Evolutionary conservation across 1,284 basidiomycete genomes (phyloP).

Genomic region (Puccinia horiana): DNA sequence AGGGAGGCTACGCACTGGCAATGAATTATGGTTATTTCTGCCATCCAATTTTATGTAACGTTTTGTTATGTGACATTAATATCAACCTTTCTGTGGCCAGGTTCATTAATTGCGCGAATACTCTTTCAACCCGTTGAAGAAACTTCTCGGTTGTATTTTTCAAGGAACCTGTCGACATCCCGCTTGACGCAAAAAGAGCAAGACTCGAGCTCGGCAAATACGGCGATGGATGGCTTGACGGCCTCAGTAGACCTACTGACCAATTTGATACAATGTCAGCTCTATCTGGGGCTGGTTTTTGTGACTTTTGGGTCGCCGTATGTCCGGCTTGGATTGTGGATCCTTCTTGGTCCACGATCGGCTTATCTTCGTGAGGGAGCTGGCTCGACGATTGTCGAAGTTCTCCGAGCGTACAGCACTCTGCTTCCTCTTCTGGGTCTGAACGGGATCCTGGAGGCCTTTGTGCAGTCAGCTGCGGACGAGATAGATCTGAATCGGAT

Average conservation of each 20-base stretch:
- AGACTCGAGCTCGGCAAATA: constrained; percentile 28
- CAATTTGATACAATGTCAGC: constrained; percentile 70
- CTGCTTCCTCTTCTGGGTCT: constrained; percentile 80
- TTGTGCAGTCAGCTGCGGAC: constrained; percentile 75
- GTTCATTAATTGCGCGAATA: constrained; percentile 84
- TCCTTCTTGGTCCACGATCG: constrained; percentile 64
- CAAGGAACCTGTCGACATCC: constrained; percentile 64
- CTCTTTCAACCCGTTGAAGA: constrained; percentile 92
- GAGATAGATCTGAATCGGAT: constrained; percentile 68
- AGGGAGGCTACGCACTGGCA: constrained; percentile 90
- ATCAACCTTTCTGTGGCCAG: constrained; percentile 61
- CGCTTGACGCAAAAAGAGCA: constrained; percentile 43
- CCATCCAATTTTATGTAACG: background rate
- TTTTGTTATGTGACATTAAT: background rate
- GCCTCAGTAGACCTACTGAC: constrained; percentile 56
- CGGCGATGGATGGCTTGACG: background rate
- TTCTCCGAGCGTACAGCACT: constrained; percentile 72
- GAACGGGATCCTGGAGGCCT: constrained; percentile 86
- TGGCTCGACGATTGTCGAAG: constrained; percentile 70
- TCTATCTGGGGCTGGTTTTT: constrained; percentile 71
- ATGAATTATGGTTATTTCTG: constrained; percentile 76
- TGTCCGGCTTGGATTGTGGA: constrained; percentile 68
- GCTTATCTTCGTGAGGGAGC: constrained; percentile 67
- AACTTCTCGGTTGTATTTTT: constrained; percentile 81
- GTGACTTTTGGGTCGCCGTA: constrained; percentile 70